Evolutionary conservation across 768 basidiomycete genomes (phyloP).

Genomic region (Coprinopsis sp.): DNA sequence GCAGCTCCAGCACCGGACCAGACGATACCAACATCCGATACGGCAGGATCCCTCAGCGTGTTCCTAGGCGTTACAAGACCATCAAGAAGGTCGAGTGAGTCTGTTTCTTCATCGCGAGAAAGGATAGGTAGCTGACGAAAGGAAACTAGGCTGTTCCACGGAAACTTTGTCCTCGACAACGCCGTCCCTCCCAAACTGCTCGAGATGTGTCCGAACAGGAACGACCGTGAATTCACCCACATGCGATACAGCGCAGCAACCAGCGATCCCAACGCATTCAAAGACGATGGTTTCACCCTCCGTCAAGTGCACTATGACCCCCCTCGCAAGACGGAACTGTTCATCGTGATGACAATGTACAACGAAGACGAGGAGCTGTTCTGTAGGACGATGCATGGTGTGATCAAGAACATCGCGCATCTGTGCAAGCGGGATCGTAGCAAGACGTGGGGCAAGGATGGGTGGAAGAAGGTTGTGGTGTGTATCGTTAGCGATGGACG

Average conservation of each 20-base stretch:
- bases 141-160: constrained; percentile 69
- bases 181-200: constrained; percentile 89
- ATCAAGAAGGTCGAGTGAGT: constrained; percentile 86
- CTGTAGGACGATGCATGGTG: constrained; percentile 90
- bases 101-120: not conserved
- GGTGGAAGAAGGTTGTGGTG: constrained; percentile 98
- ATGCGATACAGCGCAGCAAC: constrained; percentile 97
- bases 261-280: constrained; percentile 93
- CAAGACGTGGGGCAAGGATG: constrained; percentile 96
- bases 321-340: constrained; percentile 84
- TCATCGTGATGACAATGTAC: constrained; percentile 99
- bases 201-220: constrained; percentile 70
- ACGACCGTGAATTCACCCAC: constrained; percentile 87
- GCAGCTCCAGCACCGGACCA: constrained; percentile 13
- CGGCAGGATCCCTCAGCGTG: constrained; percentile 86
- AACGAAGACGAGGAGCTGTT: constrained; percentile 92
- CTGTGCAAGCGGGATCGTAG: constrained; percentile 80
- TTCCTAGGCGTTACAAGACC: constrained; percentile 88
- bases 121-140: not conserved
- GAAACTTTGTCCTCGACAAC: constrained; percentile 89
- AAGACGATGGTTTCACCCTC: constrained; percentile 74
- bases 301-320: constrained; percentile 92
- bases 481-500: constrained; percentile 89
- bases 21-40: constrained; percentile 64
- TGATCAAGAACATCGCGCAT: constrained; percentile 91